Percentiles rank a stretch among this genome's conserved stretches.
Evolutionary conservation across 139 green algal genomes (phyloP).

Genomic region (Picocystis salinarum): DNA sequence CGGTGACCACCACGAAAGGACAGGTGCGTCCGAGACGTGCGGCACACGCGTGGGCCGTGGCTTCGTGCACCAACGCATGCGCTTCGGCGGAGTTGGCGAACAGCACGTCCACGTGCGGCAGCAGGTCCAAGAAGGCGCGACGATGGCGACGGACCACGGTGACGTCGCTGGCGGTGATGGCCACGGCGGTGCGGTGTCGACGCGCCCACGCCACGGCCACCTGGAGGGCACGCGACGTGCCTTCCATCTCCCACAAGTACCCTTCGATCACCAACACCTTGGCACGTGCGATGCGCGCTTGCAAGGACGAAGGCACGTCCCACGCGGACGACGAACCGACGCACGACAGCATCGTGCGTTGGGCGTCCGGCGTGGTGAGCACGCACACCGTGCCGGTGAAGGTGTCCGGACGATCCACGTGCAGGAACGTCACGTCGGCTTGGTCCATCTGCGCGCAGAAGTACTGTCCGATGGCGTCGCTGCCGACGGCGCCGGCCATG

Average conservation of each 20-base stretch:
- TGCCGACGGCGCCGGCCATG: conserved; percentile 42
- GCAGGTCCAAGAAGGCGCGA: conserved; percentile 20
- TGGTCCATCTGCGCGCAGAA: conserved; percentile 41
- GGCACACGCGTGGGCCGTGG: conserved; percentile 23
- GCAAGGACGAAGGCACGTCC: conserved; percentile 20
- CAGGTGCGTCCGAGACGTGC: conserved; percentile 28
- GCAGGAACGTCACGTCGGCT: conserved; percentile 42
- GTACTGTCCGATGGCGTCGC: conserved; percentile 51
- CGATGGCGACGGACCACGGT: conserved; percentile 50
- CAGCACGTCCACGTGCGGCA: conserved; percentile 49
- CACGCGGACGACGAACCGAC: conserved; percentile 7
- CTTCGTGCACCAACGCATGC: conserved; percentile 11
- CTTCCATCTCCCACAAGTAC: conserved; percentile 49
- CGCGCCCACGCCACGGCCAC: conserved; percentile 19
- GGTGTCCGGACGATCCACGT: conserved; percentile 12
- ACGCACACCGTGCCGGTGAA: conserved; percentile 68
- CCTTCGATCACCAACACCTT: conserved; percentile 59
- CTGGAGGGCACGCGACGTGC: conserved; percentile 25
- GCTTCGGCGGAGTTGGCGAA: conserved; percentile 53
- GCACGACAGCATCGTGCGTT: conserved; percentile 69
- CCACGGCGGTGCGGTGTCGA: conserved; percentile 37
- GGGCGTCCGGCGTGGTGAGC: conserved; percentile 69
- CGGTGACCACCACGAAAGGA: conserved; percentile 56
- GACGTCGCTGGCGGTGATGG: conserved; percentile 61
- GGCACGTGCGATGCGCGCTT: conserved; percentile 22